These are phyloP conservation scores for Pholiota adiposa DNA, from an alignment of 1,284 basidiomycete genomes.

Conservation along the genomic window DNA sequence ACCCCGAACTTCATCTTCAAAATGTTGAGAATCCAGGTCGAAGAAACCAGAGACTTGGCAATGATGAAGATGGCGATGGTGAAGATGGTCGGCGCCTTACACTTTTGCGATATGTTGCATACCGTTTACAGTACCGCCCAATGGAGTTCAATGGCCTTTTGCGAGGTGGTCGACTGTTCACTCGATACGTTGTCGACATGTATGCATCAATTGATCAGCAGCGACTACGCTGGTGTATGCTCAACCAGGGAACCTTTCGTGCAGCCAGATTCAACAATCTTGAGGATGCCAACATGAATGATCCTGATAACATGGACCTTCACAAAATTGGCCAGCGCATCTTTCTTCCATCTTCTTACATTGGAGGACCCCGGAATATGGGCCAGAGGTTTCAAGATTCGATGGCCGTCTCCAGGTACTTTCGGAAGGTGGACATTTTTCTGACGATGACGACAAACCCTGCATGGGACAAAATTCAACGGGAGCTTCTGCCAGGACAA, in stretches of 20 bases:
- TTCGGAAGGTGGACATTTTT: slow-evolving; percentile 43
- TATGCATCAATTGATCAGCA: slow-evolving; percentile 38
- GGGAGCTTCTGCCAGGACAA: slow-evolving; percentile 43
- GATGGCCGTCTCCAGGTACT: slow-evolving; percentile 42
- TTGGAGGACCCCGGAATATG: slow-evolving; percentile 45
- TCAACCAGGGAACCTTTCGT: slow-evolving; percentile 41
- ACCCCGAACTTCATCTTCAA: slow-evolving; percentile 29
- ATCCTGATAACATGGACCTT: slow-evolving; percentile 32
- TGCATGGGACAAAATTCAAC: slow-evolving; percentile 46
- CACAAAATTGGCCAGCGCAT: slow-evolving; percentile 36
- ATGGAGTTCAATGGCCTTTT: slow-evolving; percentile 35
- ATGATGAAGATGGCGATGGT: slow-evolving; percentile 15
- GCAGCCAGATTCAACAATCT: slow-evolving; percentile 41
- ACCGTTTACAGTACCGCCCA: slow-evolving; percentile 31
- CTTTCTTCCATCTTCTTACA: slow-evolving; percentile 46
- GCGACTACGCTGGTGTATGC: slow-evolving; percentile 29
- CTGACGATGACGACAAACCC: slow-evolving; percentile 53
- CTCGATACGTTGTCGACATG: slow-evolving; percentile 43
- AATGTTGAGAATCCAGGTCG: slow-evolving; percentile 4
- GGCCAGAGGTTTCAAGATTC: slow-evolving; percentile 46
- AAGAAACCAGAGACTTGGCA: neutral
- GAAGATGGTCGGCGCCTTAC: slow-evolving; percentile 25
- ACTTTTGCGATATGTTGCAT: slow-evolving; percentile 35
- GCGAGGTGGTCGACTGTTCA: slow-evolving; percentile 41
- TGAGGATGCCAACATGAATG: slow-evolving; percentile 34